phyloP scores from a whole-genome alignment of 192 early-diverging fungal genomes.

The Backusella macrospora region DNA sequence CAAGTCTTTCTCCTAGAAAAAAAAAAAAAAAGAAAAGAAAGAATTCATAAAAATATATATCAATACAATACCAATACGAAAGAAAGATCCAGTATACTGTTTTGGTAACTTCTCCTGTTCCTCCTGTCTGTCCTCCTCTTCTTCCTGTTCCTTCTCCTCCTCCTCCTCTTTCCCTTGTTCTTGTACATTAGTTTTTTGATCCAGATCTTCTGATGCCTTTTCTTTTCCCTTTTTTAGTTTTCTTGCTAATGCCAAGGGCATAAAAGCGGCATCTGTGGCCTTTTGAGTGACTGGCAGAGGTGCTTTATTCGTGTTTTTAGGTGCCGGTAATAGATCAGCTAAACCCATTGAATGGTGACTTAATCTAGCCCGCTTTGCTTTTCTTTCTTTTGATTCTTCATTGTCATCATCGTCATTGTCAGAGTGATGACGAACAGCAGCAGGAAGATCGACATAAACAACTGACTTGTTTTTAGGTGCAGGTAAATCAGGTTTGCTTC shows the following conservation, averaged over 20 bases:
- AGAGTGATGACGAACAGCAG: too few species aligned
- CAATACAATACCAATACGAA: conserved; percentile 29
- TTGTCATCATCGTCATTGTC: conserved; percentile 1
- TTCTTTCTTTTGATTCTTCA: conserved; percentile 1
- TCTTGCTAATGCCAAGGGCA: conserved; percentile 24
- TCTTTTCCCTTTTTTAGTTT: conserved; percentile 22
- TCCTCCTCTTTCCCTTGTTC: background rate
- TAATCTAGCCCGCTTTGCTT: background rate
- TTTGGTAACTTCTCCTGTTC: conserved; percentile 25
- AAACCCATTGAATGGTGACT: background rate
- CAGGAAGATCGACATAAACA: conserved; percentile 14
- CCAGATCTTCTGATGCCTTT: background rate
- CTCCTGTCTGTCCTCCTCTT: conserved; percentile 7
- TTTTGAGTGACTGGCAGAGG: conserved; percentile 14
- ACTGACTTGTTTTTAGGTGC: background rate
- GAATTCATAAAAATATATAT: too few species aligned
- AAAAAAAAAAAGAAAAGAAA: too few species aligned
- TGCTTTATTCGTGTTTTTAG: conserved; percentile 17
- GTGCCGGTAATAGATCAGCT: conserved; percentile 28
- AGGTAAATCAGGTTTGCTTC: background rate
- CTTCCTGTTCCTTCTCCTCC: background rate
- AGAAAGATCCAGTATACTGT: conserved; percentile 31
- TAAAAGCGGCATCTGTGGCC: conserved; percentile 18
- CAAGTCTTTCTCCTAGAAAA: background rate
- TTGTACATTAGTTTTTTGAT: conserved; percentile 1